phyloP scores from a whole-genome alignment of 352 stramenopile genomes.

The Peronosclerospora sorghi region DNA sequence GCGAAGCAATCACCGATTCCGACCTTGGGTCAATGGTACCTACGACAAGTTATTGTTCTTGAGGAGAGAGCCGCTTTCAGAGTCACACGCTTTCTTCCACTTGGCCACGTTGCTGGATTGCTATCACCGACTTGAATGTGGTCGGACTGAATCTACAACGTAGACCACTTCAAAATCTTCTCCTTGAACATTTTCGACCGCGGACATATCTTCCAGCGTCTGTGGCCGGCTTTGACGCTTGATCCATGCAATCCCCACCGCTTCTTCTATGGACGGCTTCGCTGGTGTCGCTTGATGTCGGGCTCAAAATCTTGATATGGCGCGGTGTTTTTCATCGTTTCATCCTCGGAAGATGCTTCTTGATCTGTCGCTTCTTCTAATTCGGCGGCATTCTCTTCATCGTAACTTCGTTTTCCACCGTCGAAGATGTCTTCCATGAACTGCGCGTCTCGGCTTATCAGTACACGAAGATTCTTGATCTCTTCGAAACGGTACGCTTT shows the following conservation, averaged over 20 bases:
- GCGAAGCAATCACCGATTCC: background rate
- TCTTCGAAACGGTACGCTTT: background rate
- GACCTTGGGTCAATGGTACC: background rate
- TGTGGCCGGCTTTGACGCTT: background rate
- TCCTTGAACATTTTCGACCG: background rate
- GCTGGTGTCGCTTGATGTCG: background rate
- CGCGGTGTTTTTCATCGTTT: background rate
- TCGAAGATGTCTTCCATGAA: too few relatives aligned
- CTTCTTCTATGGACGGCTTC: background rate
- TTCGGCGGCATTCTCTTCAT: too few relatives aligned
- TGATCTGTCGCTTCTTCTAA: background rate
- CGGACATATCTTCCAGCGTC: too few relatives aligned
- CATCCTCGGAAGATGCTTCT: background rate
- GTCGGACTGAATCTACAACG: background rate
- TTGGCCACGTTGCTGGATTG: background rate
- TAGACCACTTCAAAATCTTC: background rate
- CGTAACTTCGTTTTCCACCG: background rate
- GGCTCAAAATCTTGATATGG: background rate
- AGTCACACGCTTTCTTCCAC: constrained; percentile 1
- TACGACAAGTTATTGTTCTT: background rate
- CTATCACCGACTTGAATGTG: background rate
- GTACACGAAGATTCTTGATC: background rate
- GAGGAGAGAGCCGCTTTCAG: background rate
- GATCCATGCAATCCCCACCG: background rate
- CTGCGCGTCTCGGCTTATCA: background rate